These are phyloP conservation scores for Urtica urens DNA, from an alignment of 306 rosid genomes.

Conservation along the genomic window DNA sequence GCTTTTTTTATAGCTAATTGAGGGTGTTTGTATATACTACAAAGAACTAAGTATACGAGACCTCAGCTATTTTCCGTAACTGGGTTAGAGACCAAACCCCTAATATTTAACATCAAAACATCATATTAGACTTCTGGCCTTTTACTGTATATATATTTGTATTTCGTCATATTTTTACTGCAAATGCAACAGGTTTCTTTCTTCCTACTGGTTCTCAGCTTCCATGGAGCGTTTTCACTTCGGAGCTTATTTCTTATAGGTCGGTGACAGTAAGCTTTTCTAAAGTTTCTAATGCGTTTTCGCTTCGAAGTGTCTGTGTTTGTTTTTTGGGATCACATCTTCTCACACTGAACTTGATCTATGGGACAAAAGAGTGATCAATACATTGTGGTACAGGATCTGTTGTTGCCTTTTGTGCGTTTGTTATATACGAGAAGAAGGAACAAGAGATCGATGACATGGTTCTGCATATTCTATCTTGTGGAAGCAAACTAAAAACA, in stretches of 20 bases:
- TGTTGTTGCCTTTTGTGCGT: conserved; percentile 45
- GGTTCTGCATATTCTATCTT: conserved; percentile 27
- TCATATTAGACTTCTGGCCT: too few species aligned
- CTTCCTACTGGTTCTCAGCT: conserved; percentile 54
- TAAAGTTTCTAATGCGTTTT: too few species aligned
- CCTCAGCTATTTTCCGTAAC: too few species aligned
- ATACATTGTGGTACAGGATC: conserved; percentile 43
- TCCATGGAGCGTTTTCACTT: conserved; percentile 59
- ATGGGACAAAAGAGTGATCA: background rate
- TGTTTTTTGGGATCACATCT: too few species aligned
- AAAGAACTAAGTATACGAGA: too few species aligned
- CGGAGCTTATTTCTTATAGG: conserved; percentile 56
- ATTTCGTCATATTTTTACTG: too few species aligned
- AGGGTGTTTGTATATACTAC: too few species aligned
- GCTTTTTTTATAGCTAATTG: too few species aligned
- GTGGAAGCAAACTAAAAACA: conserved; percentile 52
- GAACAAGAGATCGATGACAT: conserved; percentile 64
- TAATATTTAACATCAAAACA: too few species aligned
- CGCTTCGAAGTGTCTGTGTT: too few species aligned
- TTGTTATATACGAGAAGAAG: conserved; percentile 63
- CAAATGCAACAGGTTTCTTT: conserved; percentile 39
- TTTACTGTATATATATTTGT: too few species aligned
- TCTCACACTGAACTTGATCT: background rate
- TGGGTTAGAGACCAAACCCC: too few species aligned
- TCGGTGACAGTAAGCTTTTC: conserved; percentile 17